Base-by-base conservation (phyloP, 768 basidiomycete species). In the Paxillus involutus region DNA sequence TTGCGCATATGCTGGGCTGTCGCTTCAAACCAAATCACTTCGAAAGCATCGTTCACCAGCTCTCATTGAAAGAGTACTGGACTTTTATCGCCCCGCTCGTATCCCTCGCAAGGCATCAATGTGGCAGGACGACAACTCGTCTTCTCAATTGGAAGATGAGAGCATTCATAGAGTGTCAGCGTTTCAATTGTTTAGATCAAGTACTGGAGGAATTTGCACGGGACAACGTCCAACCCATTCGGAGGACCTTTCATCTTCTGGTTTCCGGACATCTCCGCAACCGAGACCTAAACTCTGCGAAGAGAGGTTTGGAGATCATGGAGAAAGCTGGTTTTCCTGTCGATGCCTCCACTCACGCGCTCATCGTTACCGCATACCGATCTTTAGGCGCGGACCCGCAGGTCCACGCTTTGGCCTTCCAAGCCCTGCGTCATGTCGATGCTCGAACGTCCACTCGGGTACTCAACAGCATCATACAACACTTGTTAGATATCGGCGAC, bases 101-200 rank as follows among this genome's bases (percentile, higher is more conserved):
- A 49, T 66, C 71, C 26, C 71, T 83, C 17, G 86, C 78, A 47
- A 74, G 72, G 57, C 65, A 72, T 35, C 78, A 83, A 19, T 74
- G 77, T 14, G 79, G 80, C 41, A 73, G 71, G 49, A 75, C 78
- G 3, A 84, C 82, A 3, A 59, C 70, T 30, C 79, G 82, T 32
- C 73, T 91, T 21, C 76, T 92, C 56, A 84, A 92, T 65, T 91
- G 88, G 88, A 80, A 81, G 45, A 73, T 79, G 8, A 80, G 82
- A 36, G 85, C 88, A 1, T 63, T 83, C 39, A 67, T 85, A 53
- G 85, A 89, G 65, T 73, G 71, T 5, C 72, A 78, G 52, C 69
- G 77, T 30, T 88, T 78, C 59, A 63, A 68, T 24, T 63, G 62
- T 7, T 70, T 91, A 24, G 69, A 75, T 53, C 65, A 62, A 39